Evolutionary conservation across 2,329 filamentous ascomycete genomes (phyloP).

Genomic region (Verticillium klebahnii): DNA sequence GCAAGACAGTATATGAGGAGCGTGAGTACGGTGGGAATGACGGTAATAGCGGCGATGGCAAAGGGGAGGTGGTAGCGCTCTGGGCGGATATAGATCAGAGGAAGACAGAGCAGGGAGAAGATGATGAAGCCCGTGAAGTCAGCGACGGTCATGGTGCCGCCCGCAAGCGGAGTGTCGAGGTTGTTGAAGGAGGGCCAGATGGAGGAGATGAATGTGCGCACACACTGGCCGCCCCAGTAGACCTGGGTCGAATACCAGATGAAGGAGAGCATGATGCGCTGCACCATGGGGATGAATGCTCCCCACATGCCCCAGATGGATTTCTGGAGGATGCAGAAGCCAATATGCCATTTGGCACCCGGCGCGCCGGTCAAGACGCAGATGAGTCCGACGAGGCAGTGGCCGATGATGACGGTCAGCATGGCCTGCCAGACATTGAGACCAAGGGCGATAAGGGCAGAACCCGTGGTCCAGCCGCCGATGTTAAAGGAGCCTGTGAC

Average conservation of each 20-base stretch:
- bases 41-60: slow-evolving; percentile 16
- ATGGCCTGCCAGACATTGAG: slow-evolving; percentile 22
- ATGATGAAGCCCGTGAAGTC: slow-evolving; percentile 18
- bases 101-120: slow-evolving; percentile 18
- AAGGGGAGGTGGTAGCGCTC: slow-evolving; percentile 20
- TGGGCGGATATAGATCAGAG: slow-evolving; percentile 19
- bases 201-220: slow-evolving; percentile 15
- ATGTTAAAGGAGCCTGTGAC: slow-evolving; percentile 28
- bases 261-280: slow-evolving; percentile 18
- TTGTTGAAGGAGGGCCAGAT: slow-evolving; percentile 15
- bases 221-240: slow-evolving; percentile 20
- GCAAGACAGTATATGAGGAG: slow-evolving; percentile 22
- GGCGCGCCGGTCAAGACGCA: slow-evolving; percentile 20
- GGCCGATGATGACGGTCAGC: slow-evolving; percentile 18
- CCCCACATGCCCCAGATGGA: slow-evolving; percentile 21
- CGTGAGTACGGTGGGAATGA: slow-evolving; percentile 22
- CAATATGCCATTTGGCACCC: slow-evolving; percentile 22
- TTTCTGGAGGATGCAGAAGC: slow-evolving; percentile 20
- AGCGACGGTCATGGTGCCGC: slow-evolving; percentile 13
- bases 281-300: slow-evolving; percentile 18
- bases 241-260: slow-evolving; percentile 20
- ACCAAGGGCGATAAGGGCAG: slow-evolving; percentile 20
- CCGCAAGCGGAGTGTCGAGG: slow-evolving; percentile 11
- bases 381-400: slow-evolving; percentile 18
- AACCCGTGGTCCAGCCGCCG: slow-evolving; percentile 26